These are phyloP conservation scores for Dactylellina leptospora DNA, from an alignment of 2,329 filamentous ascomycete species.

Conservation along the genomic window DNA sequence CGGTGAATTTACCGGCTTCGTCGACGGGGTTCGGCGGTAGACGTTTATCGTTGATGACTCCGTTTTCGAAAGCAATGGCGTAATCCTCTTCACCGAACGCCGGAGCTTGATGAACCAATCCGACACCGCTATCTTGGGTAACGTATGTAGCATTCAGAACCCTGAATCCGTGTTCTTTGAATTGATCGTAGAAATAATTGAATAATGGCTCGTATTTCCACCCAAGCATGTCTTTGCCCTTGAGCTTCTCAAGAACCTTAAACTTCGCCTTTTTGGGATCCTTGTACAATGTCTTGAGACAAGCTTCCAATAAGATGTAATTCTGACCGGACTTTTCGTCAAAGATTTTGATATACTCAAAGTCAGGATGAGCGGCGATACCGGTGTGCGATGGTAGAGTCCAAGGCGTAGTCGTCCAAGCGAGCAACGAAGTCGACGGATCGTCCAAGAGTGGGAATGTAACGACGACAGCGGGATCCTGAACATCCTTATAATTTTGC, in stretches of 20 bases:
- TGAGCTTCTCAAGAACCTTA: slow-evolving; percentile 79
- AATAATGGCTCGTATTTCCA: slow-evolving; percentile 92
- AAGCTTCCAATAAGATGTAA: slow-evolving; percentile 83
- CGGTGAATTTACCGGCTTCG: slow-evolving; percentile 80
- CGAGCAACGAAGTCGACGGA: slow-evolving; percentile 76
- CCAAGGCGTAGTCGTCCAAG: slow-evolving; percentile 92
- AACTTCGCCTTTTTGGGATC: slow-evolving; percentile 95
- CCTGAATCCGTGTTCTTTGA: slow-evolving; percentile 82
- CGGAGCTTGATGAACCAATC: slow-evolving; percentile 91
- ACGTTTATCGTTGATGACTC: slow-evolving; percentile 78
- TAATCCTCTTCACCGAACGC: slow-evolving; percentile 98
- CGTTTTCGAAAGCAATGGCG: slow-evolving; percentile 77
- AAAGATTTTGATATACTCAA: slow-evolving; percentile 85
- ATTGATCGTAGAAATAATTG: slow-evolving; percentile 87
- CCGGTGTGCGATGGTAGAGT: slow-evolving; percentile 83
- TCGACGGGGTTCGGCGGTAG: slow-evolving; percentile 92
- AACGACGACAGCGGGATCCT: slow-evolving; percentile 88
- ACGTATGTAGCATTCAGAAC: slow-evolving; percentile 87
- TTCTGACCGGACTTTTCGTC: slow-evolving; percentile 84
- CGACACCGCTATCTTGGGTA: slow-evolving; percentile 87
- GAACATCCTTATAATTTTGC: slow-evolving; percentile 93
- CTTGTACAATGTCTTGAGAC: slow-evolving; percentile 86
- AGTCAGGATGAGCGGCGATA: slow-evolving; percentile 80
- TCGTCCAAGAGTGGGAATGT: slow-evolving; percentile 84
- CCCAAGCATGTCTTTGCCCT: slow-evolving; percentile 83